Base-by-base conservation (phyloP, 2,329 filamentous ascomycete genomes). In the Aspergillus calidoustus region DNA sequence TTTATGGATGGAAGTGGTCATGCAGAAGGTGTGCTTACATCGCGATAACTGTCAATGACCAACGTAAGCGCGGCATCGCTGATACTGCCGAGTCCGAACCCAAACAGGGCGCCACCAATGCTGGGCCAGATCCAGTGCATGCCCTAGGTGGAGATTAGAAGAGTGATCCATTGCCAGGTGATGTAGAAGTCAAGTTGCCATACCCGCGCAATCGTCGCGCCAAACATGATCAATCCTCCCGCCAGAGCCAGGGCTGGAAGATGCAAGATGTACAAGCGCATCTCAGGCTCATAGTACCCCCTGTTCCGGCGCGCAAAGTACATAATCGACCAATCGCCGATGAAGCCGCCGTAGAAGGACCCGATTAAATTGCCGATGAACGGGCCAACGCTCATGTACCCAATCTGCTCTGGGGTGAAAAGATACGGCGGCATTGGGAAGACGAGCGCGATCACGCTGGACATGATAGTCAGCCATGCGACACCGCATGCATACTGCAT, bases 201-300 rank as follows among this genome's bases (percentile, higher is more conserved):
- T 43, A 57, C 55, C 34, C 38, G 50, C 1, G 55, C 55, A 15
- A 57, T 15, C 3, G 50, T 52, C 48, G 50, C n/a, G 2, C 63
- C 71, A 63, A 65, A 75, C 68, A 61, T 72, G 68, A 55, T 68
- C 68, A 50, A 31, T 44, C 69, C 68, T 2, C 64, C 66, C 0
- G 68, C 66, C 4, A 67, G 66, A n/a, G 69, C 17, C 2, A 59
- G 15, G 9, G 51, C 46, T 7, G 59, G 47, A 5, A 55, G 50
- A 11, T 61, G 41, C 3, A 41, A 8, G 1, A 72, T 54, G 74
- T 75, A 79, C 9, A 83, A 71, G 4, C 80, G 72, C 71, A 79
- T 79, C 62, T 82, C 80, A 0, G 80, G 80, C 52, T 83, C 79
- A 57, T 76, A 79, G 7, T 80, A 71, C 1, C 79, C 80, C 2